Conservation (phyloP, 2,329 filamentous ascomycete species). For the Aspergillus japonicus region DNA sequence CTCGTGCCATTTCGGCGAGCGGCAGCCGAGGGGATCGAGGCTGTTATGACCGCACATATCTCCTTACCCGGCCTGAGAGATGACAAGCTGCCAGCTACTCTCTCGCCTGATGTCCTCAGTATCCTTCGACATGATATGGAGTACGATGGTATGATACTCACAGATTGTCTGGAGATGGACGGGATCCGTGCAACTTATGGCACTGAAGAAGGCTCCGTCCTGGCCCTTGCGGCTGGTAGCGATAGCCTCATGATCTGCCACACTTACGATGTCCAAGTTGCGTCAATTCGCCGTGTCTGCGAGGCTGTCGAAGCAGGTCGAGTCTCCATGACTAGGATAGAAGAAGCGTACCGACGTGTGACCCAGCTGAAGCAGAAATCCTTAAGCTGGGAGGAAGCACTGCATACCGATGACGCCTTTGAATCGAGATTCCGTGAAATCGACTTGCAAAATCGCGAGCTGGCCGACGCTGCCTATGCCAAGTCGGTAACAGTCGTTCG, state of each 20-base stretch:
- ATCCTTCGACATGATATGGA: slow-evolving; percentile 45
- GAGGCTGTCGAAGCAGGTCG: slow-evolving; percentile 38
- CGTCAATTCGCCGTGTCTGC: slow-evolving; percentile 40
- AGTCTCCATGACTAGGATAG: slow-evolving; percentile 32
- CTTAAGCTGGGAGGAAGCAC: slow-evolving; percentile 32
- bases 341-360: slow-evolving; percentile 38
- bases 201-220: slow-evolving; percentile 42
- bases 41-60: slow-evolving; percentile 49
- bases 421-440: slow-evolving; percentile 20
- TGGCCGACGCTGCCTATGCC: slow-evolving; percentile 38
- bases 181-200: slow-evolving; percentile 43
- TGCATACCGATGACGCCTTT: slow-evolving; percentile 18
- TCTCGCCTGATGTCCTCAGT: slow-evolving; percentile 38
- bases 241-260: slow-evolving; percentile 50
- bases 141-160: slow-evolving; percentile 46
- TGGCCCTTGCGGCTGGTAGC: slow-evolving; percentile 44
- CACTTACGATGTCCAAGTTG: slow-evolving; percentile 42
- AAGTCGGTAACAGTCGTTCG: slow-evolving; percentile 45
- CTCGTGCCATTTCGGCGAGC: slow-evolving; percentile 46
- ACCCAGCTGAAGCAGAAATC: slow-evolving; percentile 38
- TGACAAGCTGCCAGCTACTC: slow-evolving; percentile 39
- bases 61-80: slow-evolving; percentile 38
- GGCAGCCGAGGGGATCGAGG: slow-evolving; percentile 42
- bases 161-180: slow-evolving; percentile 49
- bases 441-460: slow-evolving; percentile 15